Evolutionary conservation across 805 yeast species (phyloP).

Genomic region (Saccharomycopsis olivae): DNA sequence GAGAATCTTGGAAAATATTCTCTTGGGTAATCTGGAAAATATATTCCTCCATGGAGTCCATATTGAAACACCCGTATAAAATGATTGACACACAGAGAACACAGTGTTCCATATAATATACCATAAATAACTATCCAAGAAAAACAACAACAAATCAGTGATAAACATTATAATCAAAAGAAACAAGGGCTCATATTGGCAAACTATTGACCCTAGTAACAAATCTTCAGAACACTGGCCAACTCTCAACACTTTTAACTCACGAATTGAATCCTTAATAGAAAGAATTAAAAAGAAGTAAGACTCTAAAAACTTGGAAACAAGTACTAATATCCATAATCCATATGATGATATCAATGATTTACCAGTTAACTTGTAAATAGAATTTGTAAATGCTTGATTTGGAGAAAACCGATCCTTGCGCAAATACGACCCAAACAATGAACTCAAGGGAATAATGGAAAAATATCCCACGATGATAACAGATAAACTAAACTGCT

Average conservation of each 20-base stretch:
- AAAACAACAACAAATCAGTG: slow-evolving; percentile 60
- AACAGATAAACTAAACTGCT: slow-evolving; percentile 48
- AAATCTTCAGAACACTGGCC: slow-evolving; percentile 52
- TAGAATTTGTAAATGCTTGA: slow-evolving; percentile 47
- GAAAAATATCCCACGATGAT: slow-evolving; percentile 47
- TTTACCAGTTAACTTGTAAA: slow-evolving; percentile 41
- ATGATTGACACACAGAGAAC: slow-evolving; percentile 61
- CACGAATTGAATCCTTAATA: slow-evolving; percentile 62
- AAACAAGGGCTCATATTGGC: slow-evolving; percentile 46
- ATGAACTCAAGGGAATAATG: slow-evolving; percentile 46
- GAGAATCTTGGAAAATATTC: slow-evolving; percentile 63
- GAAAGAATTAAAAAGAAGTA: slow-evolving; percentile 70
- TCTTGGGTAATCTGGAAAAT: slow-evolving; percentile 63
- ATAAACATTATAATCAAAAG: slow-evolving; percentile 41
- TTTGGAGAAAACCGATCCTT: slow-evolving; percentile 37
- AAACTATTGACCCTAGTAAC: slow-evolving; percentile 40
- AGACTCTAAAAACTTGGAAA: slow-evolving; percentile 63
- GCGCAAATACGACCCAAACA: slow-evolving; percentile 35
- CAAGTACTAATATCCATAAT: slow-evolving; percentile 57
- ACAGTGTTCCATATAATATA: slow-evolving; percentile 71
- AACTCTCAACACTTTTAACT: slow-evolving; percentile 45
- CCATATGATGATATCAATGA: slow-evolving; percentile 54
- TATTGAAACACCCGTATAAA: slow-evolving; percentile 67
- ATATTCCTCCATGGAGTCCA: slow-evolving; percentile 88
- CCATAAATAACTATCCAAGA: slow-evolving; percentile 79